phyloP scores from a whole-genome alignment of 495 filamentous ascomycete genomes.

The Cercophora newfieldiana region DNA sequence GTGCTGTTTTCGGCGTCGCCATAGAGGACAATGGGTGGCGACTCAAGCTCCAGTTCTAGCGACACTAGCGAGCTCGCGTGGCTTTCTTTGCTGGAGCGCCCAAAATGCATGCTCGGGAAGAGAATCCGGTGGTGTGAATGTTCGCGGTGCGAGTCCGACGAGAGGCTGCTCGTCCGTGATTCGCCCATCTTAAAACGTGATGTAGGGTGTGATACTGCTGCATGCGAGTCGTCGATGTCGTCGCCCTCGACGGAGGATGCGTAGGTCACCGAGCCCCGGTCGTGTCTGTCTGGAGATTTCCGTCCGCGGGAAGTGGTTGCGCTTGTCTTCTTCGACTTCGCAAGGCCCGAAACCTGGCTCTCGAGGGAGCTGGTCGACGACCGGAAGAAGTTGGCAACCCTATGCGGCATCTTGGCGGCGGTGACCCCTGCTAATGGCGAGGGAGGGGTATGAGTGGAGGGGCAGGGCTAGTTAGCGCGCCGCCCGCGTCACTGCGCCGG shows the following conservation, averaged over 20 bases:
- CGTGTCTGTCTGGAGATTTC: conserved; percentile 1
- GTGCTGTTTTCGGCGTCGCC: conserved; percentile 71
- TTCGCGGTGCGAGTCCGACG: conserved; percentile 23
- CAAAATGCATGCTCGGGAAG: conserved; percentile 49
- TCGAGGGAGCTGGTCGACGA: conserved; percentile 40
- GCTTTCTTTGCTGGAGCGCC: conserved; percentile 47
- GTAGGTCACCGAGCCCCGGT: conserved; percentile 31
- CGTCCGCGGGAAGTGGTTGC: neutral
- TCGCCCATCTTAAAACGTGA: conserved; percentile 29
- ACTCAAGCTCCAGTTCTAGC: conserved; percentile 80
- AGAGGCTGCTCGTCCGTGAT: conserved; percentile 34
- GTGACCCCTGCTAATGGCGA: conserved; percentile 22
- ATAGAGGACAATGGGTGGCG: conserved; percentile 84
- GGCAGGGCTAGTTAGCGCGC: conserved; percentile 6
- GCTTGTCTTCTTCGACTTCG: conserved; percentile 23
- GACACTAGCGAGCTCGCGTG: conserved; percentile 48
- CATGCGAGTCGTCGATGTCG: conserved; percentile 31
- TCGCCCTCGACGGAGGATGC: conserved; percentile 37
- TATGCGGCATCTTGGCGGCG: conserved; percentile 49
- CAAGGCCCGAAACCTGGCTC: conserved; percentile 31
- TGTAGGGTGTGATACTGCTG: conserved; percentile 18
- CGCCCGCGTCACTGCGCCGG: neutral
- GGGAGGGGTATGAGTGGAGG: no score
- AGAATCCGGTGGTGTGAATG: conserved; percentile 47
- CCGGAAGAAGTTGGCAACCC: conserved; percentile 51